Evolutionary conservation across 2,329 filamentous ascomycete species (phyloP), one percentile per base, ranked within the genome.

Genomic region (Botrytis deweyae): DNA sequence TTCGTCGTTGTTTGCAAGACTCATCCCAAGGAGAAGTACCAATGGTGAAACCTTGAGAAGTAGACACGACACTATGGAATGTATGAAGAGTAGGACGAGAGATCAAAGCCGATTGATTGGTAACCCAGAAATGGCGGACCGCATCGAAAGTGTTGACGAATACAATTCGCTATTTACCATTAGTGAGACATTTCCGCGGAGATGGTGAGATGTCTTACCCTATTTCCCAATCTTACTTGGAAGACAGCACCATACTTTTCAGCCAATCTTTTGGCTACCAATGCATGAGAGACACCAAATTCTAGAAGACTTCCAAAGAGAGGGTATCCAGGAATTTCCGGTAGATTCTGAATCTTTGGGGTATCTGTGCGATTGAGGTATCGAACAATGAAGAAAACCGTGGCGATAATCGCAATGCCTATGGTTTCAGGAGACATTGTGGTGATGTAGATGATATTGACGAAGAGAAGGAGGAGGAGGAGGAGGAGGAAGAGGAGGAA

Each of bases 1-100:
- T 95, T 76, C 93, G 88, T 16, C 92, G 88, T 38, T 87, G 85
- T 82, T 95, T 95, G 83, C 92, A 93, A 3, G 90, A 93, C 69
- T 94, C 92, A 75, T 95, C 92, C 91, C 93, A 96, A 0, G 93
- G 93, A 0, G 92, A 94, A 0, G 93, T 94, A 1, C 93, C 93
- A 75, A 96, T 94, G 0, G 93, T 95, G 82, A 94, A 92, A 9
- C 92, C 92, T 77, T 94, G 91, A 0, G 91, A 93, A 49, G 87
- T 89, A 1, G 92, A 94, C 4, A 94, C 91, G 6, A 95, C 91
- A 8, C 88, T 92, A 82, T 95, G 93, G 82, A 95, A 95, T 0
- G 93, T 95, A 82, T 95, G 92, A 66, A 94, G 88, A 38, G 87
- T 93, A 0, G 93, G 93, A 2, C 93, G 88, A 0, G 92, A 94